phyloP scores from a whole-genome alignment of 2,329 filamentous ascomycete genomes.

The Trichoderma guizhouense region DNA sequence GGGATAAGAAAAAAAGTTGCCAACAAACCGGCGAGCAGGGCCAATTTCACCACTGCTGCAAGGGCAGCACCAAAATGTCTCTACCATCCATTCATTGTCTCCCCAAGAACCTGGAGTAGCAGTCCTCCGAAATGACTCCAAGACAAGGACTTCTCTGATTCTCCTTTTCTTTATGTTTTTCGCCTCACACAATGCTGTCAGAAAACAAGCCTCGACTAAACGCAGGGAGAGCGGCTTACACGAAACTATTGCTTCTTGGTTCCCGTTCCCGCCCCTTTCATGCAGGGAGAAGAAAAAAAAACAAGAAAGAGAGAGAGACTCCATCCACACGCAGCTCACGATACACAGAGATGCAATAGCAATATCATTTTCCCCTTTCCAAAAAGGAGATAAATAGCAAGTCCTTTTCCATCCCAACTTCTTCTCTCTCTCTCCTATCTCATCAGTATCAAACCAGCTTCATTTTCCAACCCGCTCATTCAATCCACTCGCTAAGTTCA shows the following conservation, averaged over 20 bases:
- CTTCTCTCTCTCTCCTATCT: background rate
- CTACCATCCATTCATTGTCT: background rate
- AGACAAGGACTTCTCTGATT: background rate
- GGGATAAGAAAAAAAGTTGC: background rate
- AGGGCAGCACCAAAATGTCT: background rate
- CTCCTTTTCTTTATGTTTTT: background rate
- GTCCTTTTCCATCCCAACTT: background rate
- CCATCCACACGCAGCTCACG: background rate
- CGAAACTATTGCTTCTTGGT: background rate
- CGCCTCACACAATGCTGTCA: background rate
- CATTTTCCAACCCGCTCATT: background rate
- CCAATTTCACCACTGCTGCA: background rate
- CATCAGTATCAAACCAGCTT: background rate
- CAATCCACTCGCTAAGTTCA: slow-evolving; percentile 6
- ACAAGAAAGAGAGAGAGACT: background rate
- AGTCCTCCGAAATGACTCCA: background rate
- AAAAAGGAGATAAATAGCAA: slow-evolving; percentile 15
- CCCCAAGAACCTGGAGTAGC: background rate
- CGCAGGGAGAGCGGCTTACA: background rate
- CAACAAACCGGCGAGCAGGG: background rate
- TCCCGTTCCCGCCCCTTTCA: background rate
- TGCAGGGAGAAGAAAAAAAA: background rate
- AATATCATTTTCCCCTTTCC: background rate
- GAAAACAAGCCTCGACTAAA: background rate
- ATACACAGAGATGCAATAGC: background rate